These are phyloP conservation scores for Linum tenue DNA, from an alignment of 345 rosid genomes.

Conservation along the genomic window DNA sequence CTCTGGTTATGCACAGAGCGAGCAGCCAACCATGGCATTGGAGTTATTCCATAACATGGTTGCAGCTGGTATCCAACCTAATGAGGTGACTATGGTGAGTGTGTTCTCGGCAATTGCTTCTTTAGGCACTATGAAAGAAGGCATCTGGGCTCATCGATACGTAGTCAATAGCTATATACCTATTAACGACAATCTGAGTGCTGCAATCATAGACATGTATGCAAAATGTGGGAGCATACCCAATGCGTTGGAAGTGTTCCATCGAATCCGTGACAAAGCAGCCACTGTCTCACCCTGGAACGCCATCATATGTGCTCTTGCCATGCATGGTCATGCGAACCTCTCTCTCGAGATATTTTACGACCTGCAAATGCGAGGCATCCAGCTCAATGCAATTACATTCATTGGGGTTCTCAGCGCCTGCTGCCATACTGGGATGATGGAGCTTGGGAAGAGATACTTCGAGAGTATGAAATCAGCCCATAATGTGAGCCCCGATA, in stretches of 20 bases:
- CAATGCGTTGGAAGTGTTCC: constrained; percentile 49
- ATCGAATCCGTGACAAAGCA: constrained; percentile 29
- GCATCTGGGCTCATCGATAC: constrained; percentile 50
- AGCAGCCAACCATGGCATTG: constrained; percentile 44
- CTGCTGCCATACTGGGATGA: constrained; percentile 64
- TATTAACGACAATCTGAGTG: constrained; percentile 54
- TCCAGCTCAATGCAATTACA: constrained; percentile 52
- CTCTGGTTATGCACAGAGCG: constrained; percentile 54
- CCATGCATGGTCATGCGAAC: constrained; percentile 54
- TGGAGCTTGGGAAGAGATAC: constrained; percentile 45
- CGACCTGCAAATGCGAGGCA: constrained; percentile 33
- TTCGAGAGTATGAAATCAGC: constrained; percentile 47
- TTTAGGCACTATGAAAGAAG: constrained; percentile 50
- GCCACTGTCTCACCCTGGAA: constrained; percentile 72
- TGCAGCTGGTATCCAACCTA: constrained; percentile 41
- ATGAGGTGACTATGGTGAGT: constrained; percentile 73
- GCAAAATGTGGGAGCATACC: constrained; percentile 80
- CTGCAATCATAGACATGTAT: constrained; percentile 83
- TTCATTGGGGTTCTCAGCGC: constrained; percentile 73
- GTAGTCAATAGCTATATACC: constrained; percentile 33
- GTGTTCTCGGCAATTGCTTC: constrained; percentile 64
- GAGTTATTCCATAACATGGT: constrained; percentile 52
- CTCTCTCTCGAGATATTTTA: constrained; percentile 47
- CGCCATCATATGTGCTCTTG: constrained; percentile 69
- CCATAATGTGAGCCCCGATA: constrained; percentile 47